Evolutionary conservation across 2,329 filamentous ascomycete species (phyloP), one percentile per base, ranked within the genome.

Genomic region (Hypoxylon sp.): DNA sequence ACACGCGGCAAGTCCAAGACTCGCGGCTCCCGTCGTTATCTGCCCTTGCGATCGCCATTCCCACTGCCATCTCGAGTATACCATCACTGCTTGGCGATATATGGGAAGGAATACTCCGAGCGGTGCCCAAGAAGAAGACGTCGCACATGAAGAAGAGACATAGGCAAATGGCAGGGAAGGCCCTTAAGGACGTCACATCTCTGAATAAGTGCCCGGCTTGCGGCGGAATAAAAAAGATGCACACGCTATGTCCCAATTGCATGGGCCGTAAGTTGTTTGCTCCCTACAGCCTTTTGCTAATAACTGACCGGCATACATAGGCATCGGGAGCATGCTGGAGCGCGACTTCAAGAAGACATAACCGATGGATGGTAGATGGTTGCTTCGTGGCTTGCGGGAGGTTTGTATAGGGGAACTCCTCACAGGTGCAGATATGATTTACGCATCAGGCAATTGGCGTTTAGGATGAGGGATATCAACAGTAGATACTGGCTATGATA

Each of bases 71-170:
- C 68, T 84, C 88, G 69, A 87, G 82, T 51, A 82, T 94, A 53
- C 89, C 91, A 5, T 85, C 85, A 4, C 75, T 93, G n/a, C 80
- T 97, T 20, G 89, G 87, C 58, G 91, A 91, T 67, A 89, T 99
- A 73, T 98, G 94, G 94, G 94, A 97, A 71, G 93, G 92, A 5
- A 87, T 99, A 47, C 84, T 99, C 70, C 89, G 89, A 69, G 95
- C 95, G 1, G 95, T 98, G 15, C 95, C 95, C 4, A 99, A 99
- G 86, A 98, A 97, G 83, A 99, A 98, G 87, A 96, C 93, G 32
- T 97, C 94, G 43, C 93, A 99, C 79, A 92, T 92, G 83, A 97
- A 95, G 83, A 97, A 93, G 85, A 87, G 95, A 71, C 90, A 93
- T 75, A 88, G 96, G 73, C 93, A 97, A 76, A 91, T 98, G 89